Evolutionary conservation across 2,329 filamentous ascomycete species (phyloP), one percentile per base, ranked within the genome.

Genomic region (Pseudogymnoascus sp.): DNA sequence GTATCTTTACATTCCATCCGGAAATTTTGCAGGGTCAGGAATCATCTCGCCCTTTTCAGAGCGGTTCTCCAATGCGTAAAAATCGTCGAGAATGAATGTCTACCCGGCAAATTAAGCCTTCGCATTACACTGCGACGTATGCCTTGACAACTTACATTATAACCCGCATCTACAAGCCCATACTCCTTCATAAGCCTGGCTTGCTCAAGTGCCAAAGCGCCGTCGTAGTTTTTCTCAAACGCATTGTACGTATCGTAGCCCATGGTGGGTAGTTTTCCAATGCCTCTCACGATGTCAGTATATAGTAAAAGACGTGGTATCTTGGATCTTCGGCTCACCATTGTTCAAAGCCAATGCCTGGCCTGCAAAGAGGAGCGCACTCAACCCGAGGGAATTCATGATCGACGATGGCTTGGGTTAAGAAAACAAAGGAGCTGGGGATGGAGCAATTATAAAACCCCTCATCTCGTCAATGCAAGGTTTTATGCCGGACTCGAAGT

Each of bases 91-190:
- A 11, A 56, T 56, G 16, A 56, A 56, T 35, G 50, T 56, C 50
- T 56, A 8, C 6, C n/a, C 1, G 7, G 2, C 14, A 56, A n/a
- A 33, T 33, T 56, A 16, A 16, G 10, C 3, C n/a, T 7, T 13
- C 50, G 1, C 11, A 11, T 35, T 21, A 19, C 16, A 33, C 5
- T 21, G 14, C n/a, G 10, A 3, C 29, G 5, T 19, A 19, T 33
- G 26, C 13, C n/a, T 35, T 35, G 10, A 13, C n/a, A 1, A 35
- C 29, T 21, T 56, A 56, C 50, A 56, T 56, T 56, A 35, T 56
- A 56, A 14, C 50, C 50, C 50, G 50, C 50, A 56, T 56, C 50
- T 35, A 56, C 50, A 33, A 56, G 50, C n/a, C 50, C 50, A 16
- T 33, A 33, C 10, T 56, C 50, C 29, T 33, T 56, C 50, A 56